Conservation (phyloP, 257 asterid genomes). For the Galeopsis tetrahit region DNA sequence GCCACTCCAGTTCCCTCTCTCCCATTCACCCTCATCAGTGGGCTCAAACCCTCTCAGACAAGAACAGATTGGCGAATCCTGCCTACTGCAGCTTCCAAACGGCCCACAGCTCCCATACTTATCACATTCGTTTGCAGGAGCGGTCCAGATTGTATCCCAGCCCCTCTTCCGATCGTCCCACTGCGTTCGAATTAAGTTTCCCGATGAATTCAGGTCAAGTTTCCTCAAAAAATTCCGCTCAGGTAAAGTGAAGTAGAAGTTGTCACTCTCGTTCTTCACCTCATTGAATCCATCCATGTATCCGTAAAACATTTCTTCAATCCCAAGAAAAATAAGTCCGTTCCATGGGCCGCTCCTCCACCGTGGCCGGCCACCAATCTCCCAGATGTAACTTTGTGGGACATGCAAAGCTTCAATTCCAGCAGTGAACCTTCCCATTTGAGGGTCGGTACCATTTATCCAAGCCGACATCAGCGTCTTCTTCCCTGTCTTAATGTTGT, state of each 20-base stretch:
- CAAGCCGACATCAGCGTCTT: conserved; percentile 38
- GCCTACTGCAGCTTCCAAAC: conserved; percentile 45
- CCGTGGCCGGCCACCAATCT: conserved; percentile 24
- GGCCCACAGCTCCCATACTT: conserved; percentile 54
- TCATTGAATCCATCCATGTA: conserved; percentile 31
- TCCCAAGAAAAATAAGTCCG: conserved; percentile 41
- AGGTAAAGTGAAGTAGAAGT: conserved; percentile 34
- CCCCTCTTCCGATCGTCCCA: conserved; percentile 40
- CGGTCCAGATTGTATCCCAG: conserved; percentile 42
- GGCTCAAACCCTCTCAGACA: conserved; percentile 57
- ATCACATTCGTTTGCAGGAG: conserved; percentile 45
- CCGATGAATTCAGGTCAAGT: conserved; percentile 40
- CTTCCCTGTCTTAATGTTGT: conserved; percentile 31
- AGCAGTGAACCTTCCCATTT: conserved; percentile 37
- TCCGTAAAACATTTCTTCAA: conserved; percentile 34
- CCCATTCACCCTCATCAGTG: conserved; percentile 35
- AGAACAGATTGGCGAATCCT: conserved; percentile 42
- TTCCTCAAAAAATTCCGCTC: conserved; percentile 29
- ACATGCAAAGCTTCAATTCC: conserved; percentile 27
- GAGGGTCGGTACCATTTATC: conserved; percentile 42
- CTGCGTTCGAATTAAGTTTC: conserved; percentile 30
- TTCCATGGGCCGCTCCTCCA: conserved; percentile 59
- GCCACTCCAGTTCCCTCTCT: conserved; percentile 45
- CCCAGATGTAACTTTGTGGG: conserved; percentile 38
- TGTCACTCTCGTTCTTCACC: conserved; percentile 21